Percentiles rank a stretch among this genome's conserved stretches.
phyloP scores from a whole-genome alignment of 495 filamentous ascomycete species.

The Monascus purpureus region DNA sequence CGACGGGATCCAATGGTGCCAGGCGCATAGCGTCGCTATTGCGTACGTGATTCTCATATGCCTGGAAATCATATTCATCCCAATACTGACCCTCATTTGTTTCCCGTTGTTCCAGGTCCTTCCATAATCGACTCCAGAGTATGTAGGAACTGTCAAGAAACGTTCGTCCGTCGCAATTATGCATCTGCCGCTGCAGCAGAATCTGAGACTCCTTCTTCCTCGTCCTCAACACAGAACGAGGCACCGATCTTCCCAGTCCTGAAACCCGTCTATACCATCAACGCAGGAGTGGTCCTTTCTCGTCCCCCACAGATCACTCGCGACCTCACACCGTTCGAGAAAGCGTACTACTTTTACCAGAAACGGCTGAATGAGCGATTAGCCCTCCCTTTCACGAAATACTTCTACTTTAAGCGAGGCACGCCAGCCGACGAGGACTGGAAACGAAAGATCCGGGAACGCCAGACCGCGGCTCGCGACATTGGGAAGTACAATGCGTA shows the following conservation, averaged over 20 bases:
- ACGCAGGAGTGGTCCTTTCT: conserved; percentile 70
- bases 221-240: conserved; percentile 11
- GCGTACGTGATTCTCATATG: conserved; percentile 15
- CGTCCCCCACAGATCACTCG: conserved; percentile 80
- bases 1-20: conserved; percentile 30
- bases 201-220: conserved; percentile 12
- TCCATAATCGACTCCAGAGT: conserved; percentile 30
- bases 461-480: conserved; percentile 64
- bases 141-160: conserved; percentile 38
- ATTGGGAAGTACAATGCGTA: conserved; percentile 79
- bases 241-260: conserved; percentile 21
- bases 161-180: conserved; percentile 31
- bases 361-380: conserved; percentile 91
- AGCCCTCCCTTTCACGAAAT: conserved; percentile 72
- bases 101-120: conserved; percentile 15
- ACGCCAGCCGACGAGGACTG: conserved; percentile 77
- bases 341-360: conserved; percentile 90
- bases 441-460: conserved; percentile 69
- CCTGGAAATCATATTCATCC: neutral
- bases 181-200: conserved; percentile 16
- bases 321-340: conserved; percentile 73
- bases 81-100: neutral
- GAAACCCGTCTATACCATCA: conserved; percentile 47
- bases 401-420: conserved; percentile 92
- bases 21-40: conserved; percentile 28